phyloP scores from a whole-genome alignment of 345 rosid genomes.

The Citrus mangshanensis region DNA sequence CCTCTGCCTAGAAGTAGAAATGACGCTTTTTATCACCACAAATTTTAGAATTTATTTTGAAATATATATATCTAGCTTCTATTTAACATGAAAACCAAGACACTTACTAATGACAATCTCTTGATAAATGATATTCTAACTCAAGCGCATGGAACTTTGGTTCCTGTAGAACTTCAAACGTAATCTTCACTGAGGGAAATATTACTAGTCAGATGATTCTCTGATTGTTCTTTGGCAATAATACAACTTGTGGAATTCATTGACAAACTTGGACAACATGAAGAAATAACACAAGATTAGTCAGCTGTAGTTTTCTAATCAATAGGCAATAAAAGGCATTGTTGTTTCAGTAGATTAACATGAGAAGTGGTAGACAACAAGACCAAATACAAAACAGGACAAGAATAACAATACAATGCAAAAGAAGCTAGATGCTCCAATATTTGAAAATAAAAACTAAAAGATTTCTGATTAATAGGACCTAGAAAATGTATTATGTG shows the following conservation, averaged over 20 bases:
- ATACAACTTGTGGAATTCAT: slow-evolving; percentile 35
- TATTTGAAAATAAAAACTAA: background rate
- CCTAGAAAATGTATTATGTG: background rate
- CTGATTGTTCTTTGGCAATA: slow-evolving; percentile 27
- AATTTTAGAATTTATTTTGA: background rate
- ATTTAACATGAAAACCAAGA: slow-evolving; percentile 3
- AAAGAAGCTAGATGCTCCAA: background rate
- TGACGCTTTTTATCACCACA: background rate
- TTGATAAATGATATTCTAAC: slow-evolving; percentile 57
- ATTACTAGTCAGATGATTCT: slow-evolving; percentile 29
- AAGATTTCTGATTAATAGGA: background rate
- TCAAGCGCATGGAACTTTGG: slow-evolving; percentile 55
- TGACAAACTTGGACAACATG: slow-evolving; percentile 35
- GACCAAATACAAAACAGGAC: background rate
- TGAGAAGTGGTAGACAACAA: background rate
- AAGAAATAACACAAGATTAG: slow-evolving; percentile 11
- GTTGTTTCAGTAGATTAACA: background rate
- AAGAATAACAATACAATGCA: background rate
- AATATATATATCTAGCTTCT: background rate
- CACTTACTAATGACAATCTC: slow-evolving; percentile 56
- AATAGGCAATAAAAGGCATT: background rate
- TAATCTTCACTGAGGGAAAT: slow-evolving; percentile 34
- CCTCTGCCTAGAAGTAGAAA: slow-evolving; percentile 51
- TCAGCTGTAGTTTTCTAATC: background rate
- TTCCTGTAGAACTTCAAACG: slow-evolving; percentile 41